Evolutionary conservation across 2,329 filamentous ascomycete genomes (phyloP).

Genomic region (Aureobasidium sp.): DNA sequence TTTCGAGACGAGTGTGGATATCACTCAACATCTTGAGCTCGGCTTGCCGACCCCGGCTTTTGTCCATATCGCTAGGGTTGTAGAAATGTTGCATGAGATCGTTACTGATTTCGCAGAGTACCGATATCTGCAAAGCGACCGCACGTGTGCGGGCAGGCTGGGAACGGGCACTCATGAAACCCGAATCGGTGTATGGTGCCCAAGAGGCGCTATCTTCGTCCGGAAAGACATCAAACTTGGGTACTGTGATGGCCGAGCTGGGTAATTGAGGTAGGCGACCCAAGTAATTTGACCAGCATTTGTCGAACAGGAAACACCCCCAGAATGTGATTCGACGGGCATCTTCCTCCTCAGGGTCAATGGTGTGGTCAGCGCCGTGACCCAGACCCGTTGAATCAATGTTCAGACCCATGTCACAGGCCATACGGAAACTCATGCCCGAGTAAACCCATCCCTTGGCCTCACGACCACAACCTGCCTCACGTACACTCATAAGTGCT

Average conservation of each 20-base stretch:
- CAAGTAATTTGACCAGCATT: constrained; percentile 97
- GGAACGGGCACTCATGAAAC: constrained; percentile 60
- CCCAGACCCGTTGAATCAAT: constrained; percentile 64
- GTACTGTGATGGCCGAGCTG: constrained; percentile 68
- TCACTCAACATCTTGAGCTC: constrained; percentile 91
- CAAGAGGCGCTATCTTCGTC: constrained; percentile 77
- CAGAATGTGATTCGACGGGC: constrained; percentile 88
- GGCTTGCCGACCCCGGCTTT: constrained; percentile 60
- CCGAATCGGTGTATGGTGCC: constrained; percentile 81
- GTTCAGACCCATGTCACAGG: constrained; percentile 84
- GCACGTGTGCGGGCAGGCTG: constrained; percentile 80
- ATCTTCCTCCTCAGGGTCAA: constrained; percentile 78
- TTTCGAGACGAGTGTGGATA: constrained; percentile 78
- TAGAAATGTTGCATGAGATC: constrained; percentile 88
- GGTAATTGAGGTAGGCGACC: constrained; percentile 83
- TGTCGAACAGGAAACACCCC: constrained; percentile 98
- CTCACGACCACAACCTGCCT: constrained; percentile 88
- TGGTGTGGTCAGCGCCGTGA: constrained; percentile 44
- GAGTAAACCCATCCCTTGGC: constrained; percentile 98
- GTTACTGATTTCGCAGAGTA: constrained; percentile 85
- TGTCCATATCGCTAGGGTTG: constrained; percentile 52
- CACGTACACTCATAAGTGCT: constrained; percentile 89
- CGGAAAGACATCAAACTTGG: constrained; percentile 85
- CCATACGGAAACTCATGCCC: constrained; percentile 98
- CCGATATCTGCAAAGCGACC: constrained; percentile 69